Conservation (phyloP, 2,329 filamentous ascomycete genomes). For the Hyphodiscus sp. region DNA sequence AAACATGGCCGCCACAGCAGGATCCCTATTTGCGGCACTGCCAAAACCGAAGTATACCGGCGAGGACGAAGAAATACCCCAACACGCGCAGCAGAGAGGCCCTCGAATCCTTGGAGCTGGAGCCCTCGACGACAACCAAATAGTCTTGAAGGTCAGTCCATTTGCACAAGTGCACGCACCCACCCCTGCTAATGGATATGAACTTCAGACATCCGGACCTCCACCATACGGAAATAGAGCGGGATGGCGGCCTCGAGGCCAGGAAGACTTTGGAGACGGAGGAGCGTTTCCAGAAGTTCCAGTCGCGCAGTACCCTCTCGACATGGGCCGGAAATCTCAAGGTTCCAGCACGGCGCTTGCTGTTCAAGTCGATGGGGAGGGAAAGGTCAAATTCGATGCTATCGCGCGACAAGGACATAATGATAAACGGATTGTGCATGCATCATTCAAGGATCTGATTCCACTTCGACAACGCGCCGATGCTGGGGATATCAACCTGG, state of each 20-base stretch:
- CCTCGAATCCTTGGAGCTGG: conserved; percentile 75
- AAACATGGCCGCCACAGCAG: conserved; percentile 59
- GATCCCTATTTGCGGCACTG: conserved; percentile 70
- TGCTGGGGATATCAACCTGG: conserved; percentile 83
- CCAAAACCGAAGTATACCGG: conserved; percentile 89
- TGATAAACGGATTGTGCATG: conserved; percentile 79
- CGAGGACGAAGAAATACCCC: conserved; percentile 75
- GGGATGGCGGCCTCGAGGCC: conserved; percentile 83
- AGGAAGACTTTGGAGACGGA: conserved; percentile 93
- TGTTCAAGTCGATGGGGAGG: conserved; percentile 85
- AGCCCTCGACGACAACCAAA: conserved; percentile 77
- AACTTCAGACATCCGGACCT: conserved; percentile 63
- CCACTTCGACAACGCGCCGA: conserved; percentile 88
- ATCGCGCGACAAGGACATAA: conserved; percentile 86
- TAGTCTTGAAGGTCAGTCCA: conserved; percentile 63
- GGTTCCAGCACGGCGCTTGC: conserved; percentile 78
- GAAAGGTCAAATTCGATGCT: conserved; percentile 93
- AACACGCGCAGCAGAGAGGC: conserved; percentile 67
- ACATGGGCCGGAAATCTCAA: conserved; percentile 78
- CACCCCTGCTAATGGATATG: conserved; percentile 18
- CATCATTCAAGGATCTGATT: conserved; percentile 95
- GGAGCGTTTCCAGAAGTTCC: conserved; percentile 93
- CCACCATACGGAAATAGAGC: conserved; percentile 81
- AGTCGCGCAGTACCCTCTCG: conserved; percentile 89
- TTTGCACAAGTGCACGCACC: neutral